Evolutionary conservation across 139 green algal genomes (phyloP), one percentile per base, ranked within the genome.

Genomic region (Coccomyxa sp.): DNA sequence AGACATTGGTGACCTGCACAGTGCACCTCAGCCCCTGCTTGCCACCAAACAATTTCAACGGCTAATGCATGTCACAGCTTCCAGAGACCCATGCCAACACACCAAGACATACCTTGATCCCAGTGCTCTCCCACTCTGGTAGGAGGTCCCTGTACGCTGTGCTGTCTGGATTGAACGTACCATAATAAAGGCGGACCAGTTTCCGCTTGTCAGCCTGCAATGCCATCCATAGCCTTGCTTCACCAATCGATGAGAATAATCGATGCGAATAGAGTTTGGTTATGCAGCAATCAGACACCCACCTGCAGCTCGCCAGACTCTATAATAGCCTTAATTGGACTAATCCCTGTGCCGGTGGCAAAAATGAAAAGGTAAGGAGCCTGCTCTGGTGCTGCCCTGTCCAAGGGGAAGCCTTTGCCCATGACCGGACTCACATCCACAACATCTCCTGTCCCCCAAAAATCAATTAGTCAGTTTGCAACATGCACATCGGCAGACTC

Each of bases 391-490:
- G 95, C 90, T 31, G 97, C 90, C 13, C 84, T 83, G 31, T 98
- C 94, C 27, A 98, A 81, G 13, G 90, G 87, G 87, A 99, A 99
- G 32, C 96, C 96, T 79, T 96, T 96, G 79, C 95, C 93, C 90
- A 95, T 93, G 1, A 93, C 88, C 14, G 85, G 77, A 60, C 86
- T 93, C 31, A 91, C 92, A 10, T 84, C 71, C 32, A 94, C 79
- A 58, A 84, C 57, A 67, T 77, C 79, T 13, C 89, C 89, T 90
- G 84, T 25, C 71, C 14, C 27, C 32, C 31, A 80, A 77, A 0
- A 17, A 67, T 30, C 4, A 74, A 9, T 27, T 3, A 23, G 4
- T 74, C 66, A 23, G 21, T 74, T 74, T 23, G n/a, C 71, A 77
- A 38, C 71, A 38, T n/a, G 27, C 17, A 38, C 3, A 1, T 77